phyloP scores from a whole-genome alignment of 257 asterid genomes.

The Thymus mandschuricus region DNA sequence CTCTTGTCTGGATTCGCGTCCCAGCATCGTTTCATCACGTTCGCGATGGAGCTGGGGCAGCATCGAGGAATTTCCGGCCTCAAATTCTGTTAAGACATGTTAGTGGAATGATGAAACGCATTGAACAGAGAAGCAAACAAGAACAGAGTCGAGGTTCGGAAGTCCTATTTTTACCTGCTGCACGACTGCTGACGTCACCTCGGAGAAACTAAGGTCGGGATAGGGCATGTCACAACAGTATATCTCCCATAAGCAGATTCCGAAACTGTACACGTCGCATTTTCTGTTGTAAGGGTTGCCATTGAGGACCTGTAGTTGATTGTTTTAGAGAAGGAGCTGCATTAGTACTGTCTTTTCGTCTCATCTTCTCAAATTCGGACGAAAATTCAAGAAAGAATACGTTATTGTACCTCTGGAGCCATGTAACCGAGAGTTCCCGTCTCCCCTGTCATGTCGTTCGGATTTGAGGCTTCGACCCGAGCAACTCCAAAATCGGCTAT shows the following conservation, averaged over 20 bases:
- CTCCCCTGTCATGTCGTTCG: constrained; percentile 91
- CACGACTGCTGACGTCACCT: constrained; percentile 89
- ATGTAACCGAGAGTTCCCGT: constrained; percentile 92
- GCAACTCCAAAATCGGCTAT: constrained; percentile 93
- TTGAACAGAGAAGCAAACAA: background rate
- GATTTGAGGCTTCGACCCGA: constrained; percentile 89
- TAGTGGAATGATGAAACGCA: background rate
- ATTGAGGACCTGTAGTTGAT: constrained; percentile 64
- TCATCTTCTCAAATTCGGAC: background rate
- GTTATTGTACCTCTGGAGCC: constrained; percentile 78
- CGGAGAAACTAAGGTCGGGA: constrained; percentile 92
- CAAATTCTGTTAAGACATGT: constrained; percentile 52
- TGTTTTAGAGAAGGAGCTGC: background rate
- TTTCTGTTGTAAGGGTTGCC: constrained; percentile 78
- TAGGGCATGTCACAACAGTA: constrained; percentile 94
- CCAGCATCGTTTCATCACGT: constrained; percentile 89
- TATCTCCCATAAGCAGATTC: constrained; percentile 88
- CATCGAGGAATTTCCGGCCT: constrained; percentile 92
- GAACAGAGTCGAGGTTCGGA: background rate
- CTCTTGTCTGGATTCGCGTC: constrained; percentile 86
- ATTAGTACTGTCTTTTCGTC: background rate
- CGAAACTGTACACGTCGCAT: constrained; percentile 88
- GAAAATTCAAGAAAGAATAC: background rate
- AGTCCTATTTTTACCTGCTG: constrained; percentile 62
- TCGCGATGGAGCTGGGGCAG: constrained; percentile 76